Evolutionary conservation across 2,329 filamentous ascomycete genomes (phyloP), one percentile per base, ranked within the genome.

Genomic region (Cercospora sp.): DNA sequence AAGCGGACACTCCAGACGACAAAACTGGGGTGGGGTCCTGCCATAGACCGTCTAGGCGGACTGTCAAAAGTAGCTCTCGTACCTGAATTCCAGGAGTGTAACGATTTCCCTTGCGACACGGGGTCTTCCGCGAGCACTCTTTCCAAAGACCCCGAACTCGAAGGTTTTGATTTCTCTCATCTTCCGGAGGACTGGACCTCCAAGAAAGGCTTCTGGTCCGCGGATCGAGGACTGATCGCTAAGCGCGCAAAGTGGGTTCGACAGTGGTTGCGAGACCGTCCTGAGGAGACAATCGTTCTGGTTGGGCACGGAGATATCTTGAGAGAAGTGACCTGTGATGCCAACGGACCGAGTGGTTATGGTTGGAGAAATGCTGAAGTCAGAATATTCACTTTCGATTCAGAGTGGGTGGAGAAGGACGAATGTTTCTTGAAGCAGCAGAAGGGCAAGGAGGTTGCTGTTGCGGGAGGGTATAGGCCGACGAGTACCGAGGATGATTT

Each of bases 241-340:
- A 69, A 74, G 45, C 73, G 77, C 5, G 77, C 76, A 12, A 66
- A 67, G 49, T 77, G 75, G 75, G 73, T 78, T 5, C 62, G 77
- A 18, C 73, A 74, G 55, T 77, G 70, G 69, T 61, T 78, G 62
- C 69, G 72, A n/a, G 71, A 76, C 26, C 61, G 75, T n/a, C 75
- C 75, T 1, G 76, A 78, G 69, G 64, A 74, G 67, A 73, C 70
- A 16, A 78, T 78, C 30, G 76, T 78, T 30, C 66, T 78, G n/a
- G 77, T 78, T 3, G 76, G 74, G 1, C 77, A 78, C 66, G 77
- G 77, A 13, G 77, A 78, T 66, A 73, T 78, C 9, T 66, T 77
- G 53, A 69, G 77, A 18, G 62, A 70, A n/a, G 74, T 78, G 37
- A 77, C 74, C 5, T 69, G 68, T n/a, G 69, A 67, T 18, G 65